Percentiles rank a stretch among this genome's conserved stretches.
Conservation (phyloP, 176 grass and related monocot genomes). For the Aegilops bicornis region DNA sequence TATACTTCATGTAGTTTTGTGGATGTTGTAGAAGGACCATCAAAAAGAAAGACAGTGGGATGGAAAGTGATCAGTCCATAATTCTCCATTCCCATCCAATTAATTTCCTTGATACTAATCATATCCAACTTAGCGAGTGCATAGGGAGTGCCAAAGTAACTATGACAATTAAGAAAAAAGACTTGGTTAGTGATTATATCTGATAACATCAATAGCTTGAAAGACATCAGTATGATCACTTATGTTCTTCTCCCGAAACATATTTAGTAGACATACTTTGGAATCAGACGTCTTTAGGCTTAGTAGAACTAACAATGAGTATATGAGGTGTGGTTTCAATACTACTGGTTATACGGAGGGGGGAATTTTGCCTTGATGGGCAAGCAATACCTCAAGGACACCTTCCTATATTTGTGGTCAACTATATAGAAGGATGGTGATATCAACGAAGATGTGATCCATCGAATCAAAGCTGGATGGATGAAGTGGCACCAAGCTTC, state of each 20-base stretch:
- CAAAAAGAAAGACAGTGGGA: constrained; percentile 54
- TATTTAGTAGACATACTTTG: not conserved
- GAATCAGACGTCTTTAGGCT: too few species aligned
- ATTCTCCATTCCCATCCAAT: constrained; percentile 81
- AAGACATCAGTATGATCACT: not conserved
- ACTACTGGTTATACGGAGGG: too few species aligned
- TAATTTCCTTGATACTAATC: constrained; percentile 77
- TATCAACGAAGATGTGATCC: too few species aligned
- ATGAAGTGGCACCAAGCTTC: too few species aligned
- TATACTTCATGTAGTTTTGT: constrained; percentile 48
- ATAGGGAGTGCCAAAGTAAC: constrained; percentile 78
- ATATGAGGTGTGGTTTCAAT: too few species aligned
- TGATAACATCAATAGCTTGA: not conserved
- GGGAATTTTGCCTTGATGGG: too few species aligned
- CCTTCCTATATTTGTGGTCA: too few species aligned
- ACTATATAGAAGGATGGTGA: too few species aligned
- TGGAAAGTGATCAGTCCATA: constrained; percentile 77
- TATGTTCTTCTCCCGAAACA: not conserved
- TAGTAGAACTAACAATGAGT: too few species aligned
- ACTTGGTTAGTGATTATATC: constrained; percentile 8
- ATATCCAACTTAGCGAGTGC: constrained; percentile 92
- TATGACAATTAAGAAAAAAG: constrained; percentile 1
- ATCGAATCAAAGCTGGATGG: too few species aligned
- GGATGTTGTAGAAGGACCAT: constrained; percentile 52
- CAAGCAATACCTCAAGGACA: too few species aligned